phyloP scores from a whole-genome alignment of 2,329 filamentous ascomycete species.

The Monosporascus sp. region DNA sequence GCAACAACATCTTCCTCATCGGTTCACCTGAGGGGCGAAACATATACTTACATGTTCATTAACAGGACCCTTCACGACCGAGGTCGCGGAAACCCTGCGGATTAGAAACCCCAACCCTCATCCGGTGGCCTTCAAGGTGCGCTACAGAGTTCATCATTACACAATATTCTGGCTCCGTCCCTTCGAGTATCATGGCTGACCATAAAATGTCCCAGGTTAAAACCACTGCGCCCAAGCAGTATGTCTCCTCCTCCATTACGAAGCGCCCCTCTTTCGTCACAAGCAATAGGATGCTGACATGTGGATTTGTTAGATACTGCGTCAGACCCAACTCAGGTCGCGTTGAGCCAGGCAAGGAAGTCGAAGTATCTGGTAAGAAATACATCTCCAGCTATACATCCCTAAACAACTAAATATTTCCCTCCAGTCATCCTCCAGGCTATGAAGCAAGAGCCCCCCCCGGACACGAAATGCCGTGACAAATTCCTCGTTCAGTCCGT shows the following conservation, averaged over 20 bases:
- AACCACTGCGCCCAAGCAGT: slow-evolving; percentile 99
- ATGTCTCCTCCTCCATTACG: slow-evolving; percentile 36
- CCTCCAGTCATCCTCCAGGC: slow-evolving; percentile 82
- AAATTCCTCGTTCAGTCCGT: slow-evolving; percentile 97
- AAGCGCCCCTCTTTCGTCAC: slow-evolving; percentile 9
- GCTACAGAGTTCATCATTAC: slow-evolving; percentile 10
- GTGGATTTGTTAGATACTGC: slow-evolving; percentile 68
- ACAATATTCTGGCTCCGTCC: neutral
- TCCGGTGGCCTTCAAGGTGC: slow-evolving; percentile 67
- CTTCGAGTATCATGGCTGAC: slow-evolving; percentile 11
- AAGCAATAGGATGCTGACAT: slow-evolving; percentile 14
- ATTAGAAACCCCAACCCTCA: slow-evolving; percentile 59
- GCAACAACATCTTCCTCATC: neutral
- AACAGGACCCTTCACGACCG: slow-evolving; percentile 60
- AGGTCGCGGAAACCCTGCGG: slow-evolving; percentile 59
- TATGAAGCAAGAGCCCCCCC: slow-evolving; percentile 90
- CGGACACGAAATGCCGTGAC: slow-evolving; percentile 87
- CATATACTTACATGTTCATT: slow-evolving; percentile 14
- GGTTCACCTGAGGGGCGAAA: neutral
- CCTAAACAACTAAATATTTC: slow-evolving; percentile 18
- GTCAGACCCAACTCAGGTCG: slow-evolving; percentile 95
- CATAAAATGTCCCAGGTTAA: slow-evolving; percentile 66
- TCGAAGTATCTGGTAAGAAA: slow-evolving; percentile 82
- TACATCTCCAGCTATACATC: neutral
- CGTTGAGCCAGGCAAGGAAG: slow-evolving; percentile 82